phyloP scores from a whole-genome alignment of 352 stramenopile species.

The Pythium oligandrum region DNA sequence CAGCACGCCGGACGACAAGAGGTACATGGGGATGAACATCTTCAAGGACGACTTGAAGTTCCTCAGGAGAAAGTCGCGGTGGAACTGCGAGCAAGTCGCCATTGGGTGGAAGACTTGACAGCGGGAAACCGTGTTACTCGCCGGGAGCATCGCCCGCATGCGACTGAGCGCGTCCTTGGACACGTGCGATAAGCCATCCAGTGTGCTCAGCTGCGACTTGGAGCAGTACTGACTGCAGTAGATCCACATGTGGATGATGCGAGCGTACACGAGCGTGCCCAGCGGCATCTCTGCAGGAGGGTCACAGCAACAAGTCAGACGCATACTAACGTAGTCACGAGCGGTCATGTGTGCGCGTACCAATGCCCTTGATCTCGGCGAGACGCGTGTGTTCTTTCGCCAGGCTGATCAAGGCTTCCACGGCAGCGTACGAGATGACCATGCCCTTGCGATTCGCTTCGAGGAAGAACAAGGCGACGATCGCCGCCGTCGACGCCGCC shows the following conservation, averaged over 20 bases:
- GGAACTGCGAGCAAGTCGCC: constrained; percentile 39
- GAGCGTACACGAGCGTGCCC: constrained; percentile 27
- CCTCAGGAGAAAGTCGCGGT: constrained; percentile 29
- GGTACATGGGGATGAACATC: constrained; percentile 67
- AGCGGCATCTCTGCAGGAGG: constrained; percentile 32
- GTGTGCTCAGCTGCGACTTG: constrained; percentile 35
- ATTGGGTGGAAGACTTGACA: constrained; percentile 60
- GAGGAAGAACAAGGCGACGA: constrained; percentile 34
- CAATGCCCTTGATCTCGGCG: constrained; percentile 38
- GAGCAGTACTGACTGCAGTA: constrained; percentile 43
- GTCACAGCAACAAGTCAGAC: background rate
- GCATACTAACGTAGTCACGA: too few relatives aligned
- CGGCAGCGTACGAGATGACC: constrained; percentile 42
- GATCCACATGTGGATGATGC: constrained; percentile 67
- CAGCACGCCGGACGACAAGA: constrained; percentile 37
- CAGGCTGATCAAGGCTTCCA: constrained; percentile 39
- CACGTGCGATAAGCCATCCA: constrained; percentile 49
- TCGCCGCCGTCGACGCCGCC: constrained; percentile 30
- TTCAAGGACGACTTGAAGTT: constrained; percentile 36
- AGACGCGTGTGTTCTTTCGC: constrained; percentile 26
- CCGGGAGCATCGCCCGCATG: constrained; percentile 59
- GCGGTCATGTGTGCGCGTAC: constrained; percentile 15
- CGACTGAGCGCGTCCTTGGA: constrained; percentile 23
- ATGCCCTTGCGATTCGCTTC: constrained; percentile 41
- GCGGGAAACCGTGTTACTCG: constrained; percentile 27